A percentile compares a stretch with the other conserved stretches of the same genome.
Evolutionary conservation across 2,329 filamentous ascomycete genomes (phyloP).

Genomic region (Colletotrichum chlorophyti): DNA sequence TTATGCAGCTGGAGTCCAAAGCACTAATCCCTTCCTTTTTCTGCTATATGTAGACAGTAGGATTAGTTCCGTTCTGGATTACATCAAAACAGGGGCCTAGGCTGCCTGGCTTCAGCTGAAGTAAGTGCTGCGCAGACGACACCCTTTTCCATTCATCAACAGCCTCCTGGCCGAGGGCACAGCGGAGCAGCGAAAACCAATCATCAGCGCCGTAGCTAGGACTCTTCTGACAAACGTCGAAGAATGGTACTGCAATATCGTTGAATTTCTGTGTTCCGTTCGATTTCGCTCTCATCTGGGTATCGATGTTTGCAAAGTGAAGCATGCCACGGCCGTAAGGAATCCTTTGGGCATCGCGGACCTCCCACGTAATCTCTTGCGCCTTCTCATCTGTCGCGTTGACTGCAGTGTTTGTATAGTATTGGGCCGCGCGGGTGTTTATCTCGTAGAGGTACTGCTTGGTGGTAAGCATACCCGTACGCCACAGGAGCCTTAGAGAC

Average conservation of each 20-base stretch:
- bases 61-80: neutral
- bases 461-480: neutral
- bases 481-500: constrained; percentile 11
- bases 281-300: neutral
- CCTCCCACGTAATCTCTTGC: neutral
- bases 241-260: neutral
- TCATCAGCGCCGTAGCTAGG: neutral
- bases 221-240: neutral
- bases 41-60: neutral
- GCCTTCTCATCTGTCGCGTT: constrained; percentile 3
- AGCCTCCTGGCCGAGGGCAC: neutral
- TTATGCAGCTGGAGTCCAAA: neutral
- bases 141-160: constrained; percentile 13
- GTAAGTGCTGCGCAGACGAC: neutral
- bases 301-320: neutral
- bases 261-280: neutral
- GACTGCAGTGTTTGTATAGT: constrained; percentile 1
- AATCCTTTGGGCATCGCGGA: neutral
- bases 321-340: neutral
- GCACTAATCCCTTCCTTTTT: neutral
- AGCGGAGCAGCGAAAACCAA: neutral
- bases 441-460: neutral
- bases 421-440: neutral
- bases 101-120: neutral
- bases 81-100: constrained; percentile 15